phyloP scores from a whole-genome alignment of 129 eudicot genomes.

The Tagetes patula region DNA sequence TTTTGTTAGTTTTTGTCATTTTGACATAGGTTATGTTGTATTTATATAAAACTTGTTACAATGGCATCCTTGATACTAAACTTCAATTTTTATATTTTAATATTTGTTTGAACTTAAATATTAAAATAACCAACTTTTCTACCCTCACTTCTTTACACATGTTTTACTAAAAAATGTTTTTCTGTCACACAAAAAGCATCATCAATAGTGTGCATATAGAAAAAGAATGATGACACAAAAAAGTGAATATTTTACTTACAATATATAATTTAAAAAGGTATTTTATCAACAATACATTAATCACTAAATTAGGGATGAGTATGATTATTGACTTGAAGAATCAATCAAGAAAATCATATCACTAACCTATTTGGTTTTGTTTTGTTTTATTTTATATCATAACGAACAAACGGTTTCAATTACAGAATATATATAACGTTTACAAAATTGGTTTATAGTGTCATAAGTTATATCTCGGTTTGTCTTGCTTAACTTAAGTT shows the following conservation, averaged over 20 bases:
- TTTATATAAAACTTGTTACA: background rate
- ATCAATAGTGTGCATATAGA: background rate
- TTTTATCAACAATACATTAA: background rate
- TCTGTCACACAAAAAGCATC: background rate
- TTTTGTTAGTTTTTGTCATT: background rate
- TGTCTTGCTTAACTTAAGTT: background rate
- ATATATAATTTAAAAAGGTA: background rate
- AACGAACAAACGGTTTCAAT: background rate
- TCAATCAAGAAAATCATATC: background rate
- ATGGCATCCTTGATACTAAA: background rate
- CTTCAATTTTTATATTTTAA: background rate
- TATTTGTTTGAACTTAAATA: background rate
- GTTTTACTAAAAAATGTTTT: background rate
- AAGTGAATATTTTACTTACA: background rate
- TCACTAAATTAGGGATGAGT: background rate
- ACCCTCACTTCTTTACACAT: conserved; percentile 2
- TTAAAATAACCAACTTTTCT: background rate
- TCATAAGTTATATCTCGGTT: background rate
- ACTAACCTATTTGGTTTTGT: background rate
- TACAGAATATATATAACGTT: background rate
- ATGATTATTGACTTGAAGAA: background rate
- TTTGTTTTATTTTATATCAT: background rate
- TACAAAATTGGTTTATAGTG: background rate
- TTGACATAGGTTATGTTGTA: conserved; percentile 2
- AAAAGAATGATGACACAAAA: background rate